Percentiles rank a stretch among this genome's conserved stretches.
phyloP scores from a whole-genome alignment of 257 asterid genomes.

The Anisodus tanguticus region DNA sequence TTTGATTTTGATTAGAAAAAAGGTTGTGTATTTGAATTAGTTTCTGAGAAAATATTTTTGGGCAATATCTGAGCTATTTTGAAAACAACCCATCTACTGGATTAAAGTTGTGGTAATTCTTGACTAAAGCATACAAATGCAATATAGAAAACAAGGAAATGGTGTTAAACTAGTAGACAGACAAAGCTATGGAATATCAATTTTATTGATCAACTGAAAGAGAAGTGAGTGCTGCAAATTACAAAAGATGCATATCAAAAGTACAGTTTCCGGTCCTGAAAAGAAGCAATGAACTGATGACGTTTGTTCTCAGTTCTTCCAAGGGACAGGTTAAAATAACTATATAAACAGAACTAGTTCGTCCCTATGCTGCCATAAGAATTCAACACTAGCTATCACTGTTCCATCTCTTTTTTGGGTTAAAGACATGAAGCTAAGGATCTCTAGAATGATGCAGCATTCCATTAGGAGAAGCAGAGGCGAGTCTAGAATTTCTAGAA shows the following conservation, averaged over 20 bases:
- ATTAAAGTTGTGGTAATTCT: not conserved
- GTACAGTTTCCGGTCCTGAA: not conserved
- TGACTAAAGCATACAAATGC: not conserved
- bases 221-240: not conserved
- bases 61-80: too few species aligned
- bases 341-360: not conserved
- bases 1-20: not conserved
- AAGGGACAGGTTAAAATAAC: not conserved
- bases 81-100: not conserved
- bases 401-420: not conserved
- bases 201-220: not conserved
- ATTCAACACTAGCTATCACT: not conserved
- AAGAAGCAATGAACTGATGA: not conserved
- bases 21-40: too few species aligned
- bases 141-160: not conserved
- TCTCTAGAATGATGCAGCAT: not conserved
- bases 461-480: not conserved
- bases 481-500: too few species aligned
- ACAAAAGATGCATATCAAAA: not conserved
- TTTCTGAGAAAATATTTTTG: too few species aligned
- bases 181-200: too few species aligned
- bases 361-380: not conserved
- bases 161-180: not conserved
- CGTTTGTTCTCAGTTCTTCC: not conserved
- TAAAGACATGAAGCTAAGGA: not conserved